Percentiles rank a stretch among this genome's conserved stretches.
These are phyloP conservation scores for Globisporangium cylindrosporum DNA, from an alignment of 352 stramenopile species.

Conservation along the genomic window DNA sequence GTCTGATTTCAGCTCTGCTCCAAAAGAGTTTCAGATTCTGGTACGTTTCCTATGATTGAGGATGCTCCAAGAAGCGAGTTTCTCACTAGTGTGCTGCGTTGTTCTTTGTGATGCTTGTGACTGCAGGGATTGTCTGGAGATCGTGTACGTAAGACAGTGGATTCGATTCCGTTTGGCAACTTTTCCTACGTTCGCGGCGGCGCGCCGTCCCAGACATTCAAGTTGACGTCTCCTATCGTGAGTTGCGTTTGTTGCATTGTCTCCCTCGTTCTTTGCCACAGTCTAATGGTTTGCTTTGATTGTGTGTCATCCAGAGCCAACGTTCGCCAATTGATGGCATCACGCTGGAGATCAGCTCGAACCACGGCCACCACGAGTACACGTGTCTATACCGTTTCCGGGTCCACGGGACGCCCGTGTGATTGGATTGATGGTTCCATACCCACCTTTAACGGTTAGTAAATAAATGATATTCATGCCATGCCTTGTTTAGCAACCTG, in stretches of 20 bases:
- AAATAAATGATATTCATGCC: constrained; percentile 6
- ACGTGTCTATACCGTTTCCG: constrained; percentile 90
- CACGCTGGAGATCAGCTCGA: constrained; percentile 74
- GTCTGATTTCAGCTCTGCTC: constrained; percentile 67
- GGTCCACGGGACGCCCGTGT: constrained; percentile 54
- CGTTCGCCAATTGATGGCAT: constrained; percentile 59
- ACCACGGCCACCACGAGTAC: constrained; percentile 83
- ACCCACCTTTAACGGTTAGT: constrained; percentile 1
- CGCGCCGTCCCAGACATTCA: constrained; percentile 63
- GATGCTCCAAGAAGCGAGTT: not conserved
- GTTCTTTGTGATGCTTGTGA: constrained; percentile 1
- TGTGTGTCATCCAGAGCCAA: constrained; percentile 29
- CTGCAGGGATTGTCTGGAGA: constrained; percentile 46
- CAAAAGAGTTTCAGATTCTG: constrained; percentile 59
- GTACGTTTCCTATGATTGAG: constrained; percentile 22
- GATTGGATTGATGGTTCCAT: not conserved
- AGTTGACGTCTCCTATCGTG: constrained; percentile 46
- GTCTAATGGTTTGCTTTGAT: too few relatives aligned
- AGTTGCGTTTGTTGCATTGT: not conserved
- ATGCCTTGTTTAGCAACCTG: not conserved
- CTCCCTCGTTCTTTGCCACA: not conserved
- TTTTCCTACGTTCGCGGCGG: constrained; percentile 65
- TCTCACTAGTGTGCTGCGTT: not conserved
- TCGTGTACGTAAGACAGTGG: constrained; percentile 37
- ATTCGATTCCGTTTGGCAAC: constrained; percentile 63